phyloP scores from a whole-genome alignment of 129 eudicot genomes.

The Helichrysum umbraculigerum region DNA sequence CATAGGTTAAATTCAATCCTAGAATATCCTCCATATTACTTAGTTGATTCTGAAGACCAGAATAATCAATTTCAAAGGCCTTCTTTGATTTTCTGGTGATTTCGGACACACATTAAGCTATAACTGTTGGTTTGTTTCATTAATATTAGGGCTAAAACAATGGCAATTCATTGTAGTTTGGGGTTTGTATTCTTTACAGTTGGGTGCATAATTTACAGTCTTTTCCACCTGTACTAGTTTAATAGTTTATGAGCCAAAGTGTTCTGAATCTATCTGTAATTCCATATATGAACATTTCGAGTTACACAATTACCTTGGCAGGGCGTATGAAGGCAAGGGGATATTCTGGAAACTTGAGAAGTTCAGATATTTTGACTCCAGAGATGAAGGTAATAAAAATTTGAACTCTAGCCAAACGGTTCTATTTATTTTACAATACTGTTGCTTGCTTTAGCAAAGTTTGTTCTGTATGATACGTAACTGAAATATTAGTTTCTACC shows the following conservation, averaged over 20 bases:
- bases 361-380: slow-evolving; percentile 79
- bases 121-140: neutral
- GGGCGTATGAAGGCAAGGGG: slow-evolving; percentile 63
- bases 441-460: slow-evolving; percentile 11
- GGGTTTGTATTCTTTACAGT: neutral
- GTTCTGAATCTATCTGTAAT: neutral
- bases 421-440: neutral
- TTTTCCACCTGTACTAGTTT: slow-evolving; percentile 3
- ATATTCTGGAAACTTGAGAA: slow-evolving; percentile 65
- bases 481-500: slow-evolving; percentile 2
- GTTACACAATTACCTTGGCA: slow-evolving; percentile 24
- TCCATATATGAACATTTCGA: slow-evolving; percentile 7
- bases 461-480: slow-evolving; percentile 13
- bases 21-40: neutral
- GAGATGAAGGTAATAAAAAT: slow-evolving; percentile 62
- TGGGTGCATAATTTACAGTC: slow-evolving; percentile 1
- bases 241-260: slow-evolving; percentile 5
- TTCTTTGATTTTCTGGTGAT: neutral
- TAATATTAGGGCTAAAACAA: neutral
- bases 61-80: neutral
- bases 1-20: neutral
- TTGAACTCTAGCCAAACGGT: slow-evolving; percentile 4
- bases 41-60: neutral
- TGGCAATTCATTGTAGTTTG: neutral
- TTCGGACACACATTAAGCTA: neutral